Conservation (phyloP, 2,329 filamentous ascomycete species). For the Talaromyces sp. region DNA sequence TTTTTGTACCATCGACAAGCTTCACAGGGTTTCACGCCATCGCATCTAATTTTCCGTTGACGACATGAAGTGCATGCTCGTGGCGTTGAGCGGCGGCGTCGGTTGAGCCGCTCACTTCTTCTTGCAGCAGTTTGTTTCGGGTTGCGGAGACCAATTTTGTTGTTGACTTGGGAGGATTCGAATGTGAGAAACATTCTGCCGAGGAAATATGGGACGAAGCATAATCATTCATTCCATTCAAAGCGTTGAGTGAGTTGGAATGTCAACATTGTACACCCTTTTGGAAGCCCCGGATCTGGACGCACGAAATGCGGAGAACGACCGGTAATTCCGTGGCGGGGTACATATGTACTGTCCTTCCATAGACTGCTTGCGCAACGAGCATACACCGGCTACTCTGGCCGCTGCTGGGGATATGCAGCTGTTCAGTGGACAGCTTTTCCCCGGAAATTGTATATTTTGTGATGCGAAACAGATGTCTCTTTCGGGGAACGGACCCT, state of each 20-base stretch:
- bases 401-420: not conserved
- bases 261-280: not conserved
- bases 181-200: conserved; percentile 14
- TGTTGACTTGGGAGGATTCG: not conserved
- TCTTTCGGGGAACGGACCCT: not conserved
- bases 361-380: not conserved
- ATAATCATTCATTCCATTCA: too few relatives aligned
- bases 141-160: not conserved
- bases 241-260: not conserved
- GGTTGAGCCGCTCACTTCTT: not conserved
- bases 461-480: not conserved
- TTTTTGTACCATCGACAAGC: conserved; percentile 79
- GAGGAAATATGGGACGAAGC: too few relatives aligned
- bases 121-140: not conserved
- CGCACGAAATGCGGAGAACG: not conserved
- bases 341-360: not conserved
- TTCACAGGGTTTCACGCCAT: conserved; percentile 75
- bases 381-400: not conserved
- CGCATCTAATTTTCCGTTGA: conserved; percentile 77
- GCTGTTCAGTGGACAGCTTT: not conserved
- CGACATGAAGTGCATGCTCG: conserved; percentile 51
- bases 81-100: conserved; percentile 4
- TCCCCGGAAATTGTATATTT: not conserved
- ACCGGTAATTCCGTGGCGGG: not conserved
- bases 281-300: not conserved